Conservation (phyloP, 2,329 filamentous ascomycete genomes). For the Apiospora koreana region DNA sequence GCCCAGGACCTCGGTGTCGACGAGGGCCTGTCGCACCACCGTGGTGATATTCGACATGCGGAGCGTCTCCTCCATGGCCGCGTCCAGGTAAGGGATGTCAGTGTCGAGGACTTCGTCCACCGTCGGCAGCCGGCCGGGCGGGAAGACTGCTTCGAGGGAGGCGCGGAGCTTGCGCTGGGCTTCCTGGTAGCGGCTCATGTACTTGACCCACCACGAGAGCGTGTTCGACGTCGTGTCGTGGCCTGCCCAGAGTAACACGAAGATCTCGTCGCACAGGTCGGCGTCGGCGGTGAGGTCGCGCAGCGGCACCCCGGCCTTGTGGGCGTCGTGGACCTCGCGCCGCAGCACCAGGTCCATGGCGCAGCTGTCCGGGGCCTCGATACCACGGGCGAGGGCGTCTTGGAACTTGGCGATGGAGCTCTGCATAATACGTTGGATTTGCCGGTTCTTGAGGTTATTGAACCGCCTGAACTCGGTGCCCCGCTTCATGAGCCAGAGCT, state of each 20-base stretch:
- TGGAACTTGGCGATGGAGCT: constrained; percentile 23
- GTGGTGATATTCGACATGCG: neutral
- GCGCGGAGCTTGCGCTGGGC: constrained; percentile 37
- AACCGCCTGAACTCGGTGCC: constrained; percentile 20
- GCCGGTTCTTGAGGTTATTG: constrained; percentile 20
- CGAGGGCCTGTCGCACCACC: neutral
- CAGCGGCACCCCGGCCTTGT: constrained; percentile 31
- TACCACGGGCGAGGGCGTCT: constrained; percentile 19
- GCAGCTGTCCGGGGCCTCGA: constrained; percentile 30
- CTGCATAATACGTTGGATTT: constrained; percentile 23
- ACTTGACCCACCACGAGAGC: constrained; percentile 41
- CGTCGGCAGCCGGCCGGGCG: neutral
- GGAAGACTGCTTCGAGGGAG: neutral
- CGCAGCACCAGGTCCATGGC: constrained; percentile 38
- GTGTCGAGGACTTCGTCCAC: neutral
- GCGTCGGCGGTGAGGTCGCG: constrained; percentile 25
- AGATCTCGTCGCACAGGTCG: constrained; percentile 29
- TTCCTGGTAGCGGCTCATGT: constrained; percentile 33
- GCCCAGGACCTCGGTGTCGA: neutral
- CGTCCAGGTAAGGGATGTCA: neutral
- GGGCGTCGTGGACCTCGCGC: constrained; percentile 32
- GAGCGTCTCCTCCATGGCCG: neutral
- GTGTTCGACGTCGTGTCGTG: constrained; percentile 47
- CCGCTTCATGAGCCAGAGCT: constrained; percentile 16
- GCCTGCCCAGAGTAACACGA: constrained; percentile 25